phyloP scores from a whole-genome alignment of 2,329 filamentous ascomycete genomes.

The Aspergillus sp. region DNA sequence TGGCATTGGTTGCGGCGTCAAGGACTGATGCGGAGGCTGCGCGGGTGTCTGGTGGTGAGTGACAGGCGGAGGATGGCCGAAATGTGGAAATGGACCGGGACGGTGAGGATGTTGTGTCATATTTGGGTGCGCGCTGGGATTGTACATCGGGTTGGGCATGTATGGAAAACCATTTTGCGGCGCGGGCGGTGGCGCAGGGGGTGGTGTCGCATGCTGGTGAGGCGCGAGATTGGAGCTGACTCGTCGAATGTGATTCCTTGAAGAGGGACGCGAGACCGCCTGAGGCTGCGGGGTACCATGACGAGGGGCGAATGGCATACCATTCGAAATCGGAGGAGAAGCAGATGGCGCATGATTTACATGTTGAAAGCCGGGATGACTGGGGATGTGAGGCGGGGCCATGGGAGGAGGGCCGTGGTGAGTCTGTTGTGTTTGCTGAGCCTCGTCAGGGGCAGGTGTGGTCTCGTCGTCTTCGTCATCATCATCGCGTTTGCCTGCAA shows the following conservation, averaged over 20 bases:
- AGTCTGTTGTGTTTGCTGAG: conserved; percentile 42
- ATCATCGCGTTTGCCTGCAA: conserved; percentile 67
- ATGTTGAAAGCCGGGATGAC: conserved; percentile 64
- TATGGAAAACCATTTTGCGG: conserved; percentile 69
- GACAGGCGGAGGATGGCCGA: conserved; percentile 37
- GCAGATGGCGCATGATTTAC: conserved; percentile 79
- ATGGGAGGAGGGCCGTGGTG: conserved; percentile 38
- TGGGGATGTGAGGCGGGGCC: conserved; percentile 65
- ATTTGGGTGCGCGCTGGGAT: conserved; percentile 50
- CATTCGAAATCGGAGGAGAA: conserved; percentile 80
- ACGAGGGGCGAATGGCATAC: conserved; percentile 62
- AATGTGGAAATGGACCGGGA: conserved; percentile 38
- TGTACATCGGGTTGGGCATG: conserved; percentile 83
- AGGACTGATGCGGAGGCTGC: conserved; percentile 20
- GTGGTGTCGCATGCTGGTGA: conserved; percentile 56
- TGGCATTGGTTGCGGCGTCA: conserved; percentile 22
- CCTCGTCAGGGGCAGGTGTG: conserved; percentile 64
- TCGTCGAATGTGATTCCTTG: conserved; percentile 70
- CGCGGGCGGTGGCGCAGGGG: conserved; percentile 44
- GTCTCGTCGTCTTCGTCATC: conserved; percentile 74
- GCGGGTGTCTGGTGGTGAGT: conserved; percentile 20
- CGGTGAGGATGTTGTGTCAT: conserved; percentile 42
- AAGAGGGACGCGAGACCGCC: conserved; percentile 67
- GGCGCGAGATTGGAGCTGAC: conserved; percentile 67
- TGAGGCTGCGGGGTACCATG: conserved; percentile 77